phyloP scores from a whole-genome alignment of 2,329 filamentous ascomycete species.

The Myotisia sp. region DNA sequence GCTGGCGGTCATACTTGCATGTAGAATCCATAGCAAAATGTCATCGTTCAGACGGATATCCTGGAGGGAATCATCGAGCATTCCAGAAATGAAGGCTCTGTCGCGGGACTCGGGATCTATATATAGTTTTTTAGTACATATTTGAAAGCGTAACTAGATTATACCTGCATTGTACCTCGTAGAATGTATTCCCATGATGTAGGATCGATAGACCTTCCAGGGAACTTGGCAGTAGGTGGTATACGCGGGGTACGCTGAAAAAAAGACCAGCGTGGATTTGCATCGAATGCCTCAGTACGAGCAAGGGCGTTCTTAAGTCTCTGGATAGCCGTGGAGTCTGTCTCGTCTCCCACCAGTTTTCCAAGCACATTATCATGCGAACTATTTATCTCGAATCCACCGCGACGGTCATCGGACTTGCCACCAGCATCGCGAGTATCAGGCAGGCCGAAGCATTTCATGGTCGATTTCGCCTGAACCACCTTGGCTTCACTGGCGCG shows the following conservation, averaged over 20 bases:
- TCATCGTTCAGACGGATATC: conserved; percentile 44
- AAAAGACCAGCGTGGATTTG: conserved; percentile 43
- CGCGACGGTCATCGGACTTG: too few relatives aligned
- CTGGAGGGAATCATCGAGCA: conserved; percentile 42
- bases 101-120: conserved; percentile 38
- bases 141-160: background rate
- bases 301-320: conserved; percentile 44
- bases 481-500: conserved; percentile 43
- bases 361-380: conserved; percentile 31
- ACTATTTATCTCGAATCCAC: too few relatives aligned
- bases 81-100: conserved; percentile 48
- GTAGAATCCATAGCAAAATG: conserved; percentile 49
- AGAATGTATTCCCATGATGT: conserved; percentile 21
- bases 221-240: conserved; percentile 21
- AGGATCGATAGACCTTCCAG: conserved; percentile 19
- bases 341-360: conserved; percentile 30
- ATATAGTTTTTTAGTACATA: background rate
- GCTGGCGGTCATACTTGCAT: conserved; percentile 23
- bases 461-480: conserved; percentile 21
- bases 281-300: conserved; percentile 45
- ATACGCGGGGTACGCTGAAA: conserved; percentile 29
- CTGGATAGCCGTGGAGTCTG: conserved; percentile 30
- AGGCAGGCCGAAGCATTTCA: conserved; percentile 7
- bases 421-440: too few relatives aligned
- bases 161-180: conserved; percentile 17